Conservation (phyloP, 1,139 yeast species). For the Pichia inconspicua region DNA sequence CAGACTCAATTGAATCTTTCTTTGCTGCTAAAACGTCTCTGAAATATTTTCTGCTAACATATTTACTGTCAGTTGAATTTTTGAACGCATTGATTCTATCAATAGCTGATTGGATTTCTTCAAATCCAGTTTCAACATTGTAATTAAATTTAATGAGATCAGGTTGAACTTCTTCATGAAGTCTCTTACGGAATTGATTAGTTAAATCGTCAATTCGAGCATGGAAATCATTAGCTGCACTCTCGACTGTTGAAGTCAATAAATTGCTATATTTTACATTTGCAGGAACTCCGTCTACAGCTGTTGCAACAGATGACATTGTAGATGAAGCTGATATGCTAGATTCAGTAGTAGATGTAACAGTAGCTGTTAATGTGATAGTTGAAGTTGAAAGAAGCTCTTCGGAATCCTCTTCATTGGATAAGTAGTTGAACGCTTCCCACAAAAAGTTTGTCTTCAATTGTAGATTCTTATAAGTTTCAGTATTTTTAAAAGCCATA, state of each 20-base stretch:
- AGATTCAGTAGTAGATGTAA: neutral
- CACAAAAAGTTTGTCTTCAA: conserved; percentile 24
- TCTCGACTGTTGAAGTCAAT: conserved; percentile 36
- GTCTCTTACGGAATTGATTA: conserved; percentile 28
- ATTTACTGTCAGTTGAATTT: conserved; percentile 28
- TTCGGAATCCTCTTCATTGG: conserved; percentile 1
- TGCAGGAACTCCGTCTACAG: conserved; percentile 22
- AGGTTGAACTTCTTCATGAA: conserved; percentile 35
- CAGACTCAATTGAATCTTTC: conserved; percentile 31
- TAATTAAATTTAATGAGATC: conserved; percentile 37
- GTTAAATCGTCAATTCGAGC: conserved; percentile 35
- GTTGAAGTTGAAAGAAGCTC: neutral
- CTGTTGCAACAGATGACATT: neutral
- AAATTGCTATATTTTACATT: conserved; percentile 30
- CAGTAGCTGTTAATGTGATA: neutral
- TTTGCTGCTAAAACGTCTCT: conserved; percentile 38
- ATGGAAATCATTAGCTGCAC: conserved; percentile 38
- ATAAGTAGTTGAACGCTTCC: conserved; percentile 5
- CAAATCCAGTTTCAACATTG: conserved; percentile 39
- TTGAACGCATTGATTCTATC: conserved; percentile 43
- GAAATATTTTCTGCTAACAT: conserved; percentile 50
- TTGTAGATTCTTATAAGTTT: conserved; percentile 22
- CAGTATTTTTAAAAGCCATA: conserved; percentile 20
- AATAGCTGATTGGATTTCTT: conserved; percentile 39
- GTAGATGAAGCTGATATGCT: conserved; percentile 1